phyloP scores from a whole-genome alignment of 768 basidiomycete species.

The Suillus hirtellus region DNA sequence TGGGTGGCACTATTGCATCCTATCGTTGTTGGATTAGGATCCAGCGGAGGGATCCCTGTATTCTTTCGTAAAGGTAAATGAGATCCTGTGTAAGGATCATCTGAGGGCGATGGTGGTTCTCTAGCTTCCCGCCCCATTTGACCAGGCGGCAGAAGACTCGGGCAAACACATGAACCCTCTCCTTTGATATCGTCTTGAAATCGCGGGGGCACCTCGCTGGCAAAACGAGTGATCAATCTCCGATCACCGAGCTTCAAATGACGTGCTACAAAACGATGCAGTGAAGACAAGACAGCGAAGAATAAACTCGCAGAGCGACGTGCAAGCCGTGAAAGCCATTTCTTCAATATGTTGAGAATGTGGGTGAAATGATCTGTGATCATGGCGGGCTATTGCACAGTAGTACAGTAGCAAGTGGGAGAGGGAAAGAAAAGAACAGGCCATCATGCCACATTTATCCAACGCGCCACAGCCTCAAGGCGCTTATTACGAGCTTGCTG shows the following conservation, averaged over 20 bases:
- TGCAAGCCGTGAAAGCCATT: constrained; percentile 6
- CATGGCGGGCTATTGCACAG: not conserved
- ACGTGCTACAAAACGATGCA: not conserved
- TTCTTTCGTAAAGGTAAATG: not conserved
- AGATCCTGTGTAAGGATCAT: constrained; percentile 3
- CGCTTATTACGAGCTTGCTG: not conserved
- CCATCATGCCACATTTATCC: not conserved
- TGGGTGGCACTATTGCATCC: not conserved
- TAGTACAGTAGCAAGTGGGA: not conserved
- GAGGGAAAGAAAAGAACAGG: not conserved
- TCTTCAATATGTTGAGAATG: constrained; percentile 1
- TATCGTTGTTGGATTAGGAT: not conserved
- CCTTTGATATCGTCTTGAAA: not conserved
- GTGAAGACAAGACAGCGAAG: not conserved
- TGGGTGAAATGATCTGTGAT: not conserved
- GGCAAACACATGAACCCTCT: not conserved
- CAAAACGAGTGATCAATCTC: not conserved
- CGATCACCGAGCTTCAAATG: not conserved
- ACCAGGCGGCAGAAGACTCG: constrained; percentile 2
- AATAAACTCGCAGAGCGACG: constrained; percentile 5
- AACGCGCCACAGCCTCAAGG: not conserved
- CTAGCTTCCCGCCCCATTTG: not conserved
- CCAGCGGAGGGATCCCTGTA: constrained; percentile 2
- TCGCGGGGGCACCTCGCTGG: not conserved
- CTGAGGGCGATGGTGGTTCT: constrained; percentile 10